Base-by-base conservation (phyloP, 805 yeast genomes). In the Sugiyamaella floridensis region DNA sequence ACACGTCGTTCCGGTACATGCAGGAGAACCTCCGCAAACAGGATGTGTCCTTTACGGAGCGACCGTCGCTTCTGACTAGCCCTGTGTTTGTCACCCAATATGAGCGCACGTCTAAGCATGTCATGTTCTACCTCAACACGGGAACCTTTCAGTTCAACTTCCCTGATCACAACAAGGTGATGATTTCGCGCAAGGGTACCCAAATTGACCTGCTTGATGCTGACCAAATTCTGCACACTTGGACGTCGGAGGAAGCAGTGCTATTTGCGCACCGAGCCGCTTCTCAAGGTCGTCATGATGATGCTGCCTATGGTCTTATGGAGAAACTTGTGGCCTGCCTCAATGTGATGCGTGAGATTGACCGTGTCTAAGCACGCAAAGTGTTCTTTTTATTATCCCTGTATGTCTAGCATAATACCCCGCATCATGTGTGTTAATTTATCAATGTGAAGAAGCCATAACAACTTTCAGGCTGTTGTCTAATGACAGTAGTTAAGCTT, bases 131-230 rank as follows among this genome's bases (percentile, higher is more conserved):
- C 67, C 72, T 93, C 73, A 87, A 95, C 64, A 88, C 89, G 65
- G 97, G 96, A 18, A 83, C 89, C 43, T 82, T 86, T 69, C 99
- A 93, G 69, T 90, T 90, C 73, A 93, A 93, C 71, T 93, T 93
- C 71, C 85, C 85, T 67, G 98, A 93, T 70, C 99, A 93, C 65
- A 90, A 86, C 70, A 93, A 93, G 70, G 71, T 90, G 51, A 83
- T 95, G 54, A 67, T 92, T 41, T 85, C 90, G 44, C 83, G 83
- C 60, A 75, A 79, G 51, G 97, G 96, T 19, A 76, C 78, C 55
- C 80, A 81, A 45, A 77, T 92, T 16, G 86, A 95, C 26, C 89
- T 89, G 61, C 83, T 92, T 49, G 86, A 69, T 4, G 58, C 58
- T 45, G 57, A 59, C 29, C 61, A 59, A 44, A 55, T 51, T 26